Base-by-base conservation (phyloP, 176 grass and related monocot species). In the Dendrocalamus sinicus region DNA sequence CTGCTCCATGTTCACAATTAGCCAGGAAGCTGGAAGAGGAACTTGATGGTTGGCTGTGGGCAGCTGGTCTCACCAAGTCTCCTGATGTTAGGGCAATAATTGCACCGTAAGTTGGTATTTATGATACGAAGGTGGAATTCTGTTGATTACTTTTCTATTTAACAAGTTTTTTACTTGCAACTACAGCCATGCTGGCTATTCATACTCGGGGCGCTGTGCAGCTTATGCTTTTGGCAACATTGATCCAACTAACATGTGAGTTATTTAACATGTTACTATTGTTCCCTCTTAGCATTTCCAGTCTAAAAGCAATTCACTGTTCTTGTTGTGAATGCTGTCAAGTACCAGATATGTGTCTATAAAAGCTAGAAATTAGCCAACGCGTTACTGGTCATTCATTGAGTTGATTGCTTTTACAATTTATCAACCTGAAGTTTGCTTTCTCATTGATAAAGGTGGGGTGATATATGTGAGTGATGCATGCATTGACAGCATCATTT, bases 141-240 rank as follows among this genome's bases (percentile, higher is more conserved):
- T 84, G 41, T 14, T 52, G n/a, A 87, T 35, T 60, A 75, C 8
- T 50, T 22, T 77, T 83, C 41, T 12, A 1, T 58, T 73, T 46
- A 69, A 71, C 57, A 90, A 66, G 24, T 19, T 84, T 81, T 84
- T 81, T 84, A 28, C 51, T 78, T 92, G 0, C 12, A 47, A 69
- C 69, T 89, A 65, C 85, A 98, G 96, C 70, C 96, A 98, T 86
- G 96, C 96, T 92, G 96, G 93, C 47, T 98, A 98, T 88, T 98
- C 96, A 20, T 98, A 98, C 84, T 98, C 96, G 1, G 93, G 96
- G 26, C 90, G 86, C 8, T 95, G 93, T 82, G 96, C 96, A 35
- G 96, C 96, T 57, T 98, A 94, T 91, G 88, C 96, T 89, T 98
- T 98, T 95, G 96, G 88, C 67, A 95, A 94, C 79, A 98, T 98